A percentile compares a stretch with the other conserved stretches of the same genome.
Conservation (phyloP, 208 protist genomes). For the Leishmania mexicana region DNA sequence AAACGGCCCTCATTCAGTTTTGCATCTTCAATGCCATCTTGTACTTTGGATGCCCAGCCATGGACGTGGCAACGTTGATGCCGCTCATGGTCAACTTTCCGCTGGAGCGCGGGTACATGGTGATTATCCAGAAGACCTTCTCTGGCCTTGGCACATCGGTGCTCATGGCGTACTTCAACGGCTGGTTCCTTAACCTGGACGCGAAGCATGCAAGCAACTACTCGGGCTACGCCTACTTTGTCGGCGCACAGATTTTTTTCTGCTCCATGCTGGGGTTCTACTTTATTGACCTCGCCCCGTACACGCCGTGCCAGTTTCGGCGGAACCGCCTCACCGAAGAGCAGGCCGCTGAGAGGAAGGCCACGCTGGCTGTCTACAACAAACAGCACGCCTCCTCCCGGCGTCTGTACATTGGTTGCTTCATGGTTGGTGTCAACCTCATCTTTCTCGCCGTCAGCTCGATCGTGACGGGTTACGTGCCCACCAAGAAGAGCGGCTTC, state of each 20-base stretch:
- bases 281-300: slow-evolving; percentile 66
- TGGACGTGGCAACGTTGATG: slow-evolving; percentile 76
- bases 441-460: slow-evolving; percentile 61
- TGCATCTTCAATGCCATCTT: slow-evolving; percentile 70
- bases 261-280: slow-evolving; percentile 37
- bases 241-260: slow-evolving; percentile 43
- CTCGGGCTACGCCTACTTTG: slow-evolving; percentile 66
- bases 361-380: slow-evolving; percentile 48
- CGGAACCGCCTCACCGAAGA: slow-evolving; percentile 43
- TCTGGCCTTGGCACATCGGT: slow-evolving; percentile 78
- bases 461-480: slow-evolving; percentile 54
- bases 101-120: slow-evolving; percentile 69
- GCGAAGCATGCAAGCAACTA: slow-evolving; percentile 47
- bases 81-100: slow-evolving; percentile 87
- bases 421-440: slow-evolving; percentile 42
- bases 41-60: slow-evolving; percentile 56
- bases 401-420: slow-evolving; percentile 63
- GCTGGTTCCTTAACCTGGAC: slow-evolving; percentile 52
- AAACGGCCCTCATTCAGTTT: slow-evolving; percentile 56
- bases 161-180: slow-evolving; percentile 81
- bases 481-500: slow-evolving; percentile 33
- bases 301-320: slow-evolving; percentile 52
- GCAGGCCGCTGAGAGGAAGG: slow-evolving; percentile 46
- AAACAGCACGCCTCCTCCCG: slow-evolving; percentile 42
- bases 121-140: slow-evolving; percentile 85